These are phyloP conservation scores for Tillandsia leiboldiana DNA, from an alignment of 176 grass and related monocot species.

Conservation along the genomic window DNA sequence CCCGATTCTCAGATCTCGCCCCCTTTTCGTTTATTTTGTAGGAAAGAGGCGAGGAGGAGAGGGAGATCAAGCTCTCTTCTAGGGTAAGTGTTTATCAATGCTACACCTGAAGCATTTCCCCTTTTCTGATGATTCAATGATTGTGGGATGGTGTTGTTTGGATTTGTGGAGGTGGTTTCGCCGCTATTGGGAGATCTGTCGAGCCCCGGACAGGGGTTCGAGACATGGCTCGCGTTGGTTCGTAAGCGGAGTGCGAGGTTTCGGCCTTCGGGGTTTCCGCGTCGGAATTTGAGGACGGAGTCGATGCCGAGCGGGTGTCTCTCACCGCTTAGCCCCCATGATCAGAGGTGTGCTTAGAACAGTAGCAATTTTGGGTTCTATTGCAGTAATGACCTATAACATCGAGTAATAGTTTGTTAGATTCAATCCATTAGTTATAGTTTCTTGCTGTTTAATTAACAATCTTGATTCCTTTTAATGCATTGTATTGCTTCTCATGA, in stretches of 20 bases:
- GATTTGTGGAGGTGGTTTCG: constrained; percentile 55
- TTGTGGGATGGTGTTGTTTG: background rate
- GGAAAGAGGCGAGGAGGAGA: constrained; percentile 4
- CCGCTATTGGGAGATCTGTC: constrained; percentile 56
- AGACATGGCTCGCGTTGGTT: constrained; percentile 81
- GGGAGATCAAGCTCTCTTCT: background rate
- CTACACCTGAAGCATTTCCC: background rate
- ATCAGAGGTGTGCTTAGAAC: constrained; percentile 37
- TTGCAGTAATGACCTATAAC: background rate
- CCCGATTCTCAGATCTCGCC: background rate
- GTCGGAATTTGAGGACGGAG: constrained; percentile 43
- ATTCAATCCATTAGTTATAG: too few species aligned
- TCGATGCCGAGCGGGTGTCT: constrained; percentile 57
- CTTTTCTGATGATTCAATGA: background rate
- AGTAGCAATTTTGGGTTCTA: background rate
- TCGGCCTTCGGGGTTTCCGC: constrained; percentile 68
- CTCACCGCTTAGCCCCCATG: constrained; percentile 34
- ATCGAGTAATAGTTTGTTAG: too few species aligned
- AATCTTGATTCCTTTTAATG: too few species aligned
- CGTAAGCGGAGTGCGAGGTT: constrained; percentile 62
- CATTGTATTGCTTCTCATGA: too few species aligned
- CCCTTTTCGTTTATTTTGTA: background rate
- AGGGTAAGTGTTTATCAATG: background rate
- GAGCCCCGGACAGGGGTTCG: constrained; percentile 46
- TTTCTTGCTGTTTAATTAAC: too few species aligned